phyloP scores from a whole-genome alignment of 2,329 filamentous ascomycete genomes.

The Rhytidhysteron rufulum region DNA sequence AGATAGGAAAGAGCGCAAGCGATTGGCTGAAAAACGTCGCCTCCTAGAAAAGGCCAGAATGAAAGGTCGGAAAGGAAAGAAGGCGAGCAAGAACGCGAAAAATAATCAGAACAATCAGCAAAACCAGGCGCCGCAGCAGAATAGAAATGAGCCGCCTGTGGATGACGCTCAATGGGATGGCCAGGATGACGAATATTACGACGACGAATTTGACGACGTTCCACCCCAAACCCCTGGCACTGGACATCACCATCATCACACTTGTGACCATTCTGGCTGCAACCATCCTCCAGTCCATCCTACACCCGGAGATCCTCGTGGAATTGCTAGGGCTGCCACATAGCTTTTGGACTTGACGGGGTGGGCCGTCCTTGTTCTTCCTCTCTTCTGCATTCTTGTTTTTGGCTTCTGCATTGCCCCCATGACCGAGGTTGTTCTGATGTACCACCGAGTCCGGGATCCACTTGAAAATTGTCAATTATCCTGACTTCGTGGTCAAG shows the following conservation, averaged over 20 bases:
- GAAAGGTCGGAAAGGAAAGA: slow-evolving; percentile 86
- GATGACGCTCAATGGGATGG: slow-evolving; percentile 29
- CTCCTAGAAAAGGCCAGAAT: slow-evolving; percentile 90
- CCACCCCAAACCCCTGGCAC: slow-evolving; percentile 13
- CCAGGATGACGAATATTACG: slow-evolving; percentile 34
- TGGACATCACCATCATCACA: too few species aligned
- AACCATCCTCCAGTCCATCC: slow-evolving; percentile 21
- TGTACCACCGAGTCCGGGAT: neutral
- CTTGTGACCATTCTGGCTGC: slow-evolving; percentile 28
- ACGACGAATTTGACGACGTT: slow-evolving; percentile 33
- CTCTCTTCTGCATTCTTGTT: slow-evolving; percentile 24
- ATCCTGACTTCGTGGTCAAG: neutral
- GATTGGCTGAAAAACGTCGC: slow-evolving; percentile 79
- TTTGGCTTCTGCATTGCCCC: slow-evolving; percentile 25
- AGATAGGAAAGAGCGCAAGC: slow-evolving; percentile 77
- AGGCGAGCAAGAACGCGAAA: slow-evolving; percentile 61
- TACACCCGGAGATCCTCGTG: slow-evolving; percentile 22
- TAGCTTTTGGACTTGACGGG: slow-evolving; percentile 35
- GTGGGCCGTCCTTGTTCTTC: slow-evolving; percentile 37
- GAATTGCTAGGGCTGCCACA: slow-evolving; percentile 17
- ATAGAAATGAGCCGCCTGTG: slow-evolving; percentile 27
- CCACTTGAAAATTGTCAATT: neutral
- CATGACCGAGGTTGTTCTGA: slow-evolving; percentile 12
- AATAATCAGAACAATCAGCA: slow-evolving; percentile 31
- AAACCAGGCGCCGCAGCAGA: slow-evolving; percentile 25